Percentiles rank a stretch among this genome's conserved stretches.
These are phyloP conservation scores for Lecanicillium sp. DNA, from an alignment of 2,329 filamentous ascomycete genomes.

Conservation along the genomic window DNA sequence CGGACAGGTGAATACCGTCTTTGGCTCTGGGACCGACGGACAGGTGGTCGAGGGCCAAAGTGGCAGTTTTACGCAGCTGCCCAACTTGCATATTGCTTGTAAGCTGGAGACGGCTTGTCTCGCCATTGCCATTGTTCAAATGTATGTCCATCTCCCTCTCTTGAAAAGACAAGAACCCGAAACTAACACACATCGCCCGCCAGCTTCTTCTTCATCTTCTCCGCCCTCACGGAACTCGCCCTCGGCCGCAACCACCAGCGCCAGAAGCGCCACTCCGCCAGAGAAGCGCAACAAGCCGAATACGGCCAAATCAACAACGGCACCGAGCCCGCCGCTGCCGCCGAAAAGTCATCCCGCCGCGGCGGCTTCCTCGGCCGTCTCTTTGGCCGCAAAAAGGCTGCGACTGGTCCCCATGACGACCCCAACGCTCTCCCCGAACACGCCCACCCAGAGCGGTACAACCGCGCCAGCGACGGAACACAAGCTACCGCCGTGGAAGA, in stretches of 20 bases:
- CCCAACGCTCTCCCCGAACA: conserved; percentile 29
- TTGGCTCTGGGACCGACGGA: conserved; percentile 55
- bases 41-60: conserved; percentile 37
- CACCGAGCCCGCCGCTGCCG: background rate
- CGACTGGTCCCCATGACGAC: conserved; percentile 12
- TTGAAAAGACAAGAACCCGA: too few species aligned
- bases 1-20: conserved; percentile 52
- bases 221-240: conserved; percentile 58
- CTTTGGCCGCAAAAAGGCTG: conserved; percentile 19
- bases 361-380: conserved; percentile 25
- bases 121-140: conserved; percentile 68
- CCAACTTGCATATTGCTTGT: conserved; percentile 51
- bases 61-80: conserved; percentile 36
- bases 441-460: conserved; percentile 30
- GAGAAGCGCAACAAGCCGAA: conserved; percentile 5
- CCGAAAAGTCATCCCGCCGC: conserved; percentile 7
- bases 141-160: conserved; percentile 38
- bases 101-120: conserved; percentile 68
- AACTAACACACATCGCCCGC: background rate
- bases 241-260: conserved; percentile 65
- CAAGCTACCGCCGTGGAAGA: conserved; percentile 26
- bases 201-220: conserved; percentile 67
- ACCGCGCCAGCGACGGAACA: conserved; percentile 33
- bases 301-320: conserved; percentile 6
- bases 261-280: conserved; percentile 61